Evolutionary conservation across 1,284 basidiomycete species (phyloP).

Genomic region (Sanghuangporus sanghuang): DNA sequence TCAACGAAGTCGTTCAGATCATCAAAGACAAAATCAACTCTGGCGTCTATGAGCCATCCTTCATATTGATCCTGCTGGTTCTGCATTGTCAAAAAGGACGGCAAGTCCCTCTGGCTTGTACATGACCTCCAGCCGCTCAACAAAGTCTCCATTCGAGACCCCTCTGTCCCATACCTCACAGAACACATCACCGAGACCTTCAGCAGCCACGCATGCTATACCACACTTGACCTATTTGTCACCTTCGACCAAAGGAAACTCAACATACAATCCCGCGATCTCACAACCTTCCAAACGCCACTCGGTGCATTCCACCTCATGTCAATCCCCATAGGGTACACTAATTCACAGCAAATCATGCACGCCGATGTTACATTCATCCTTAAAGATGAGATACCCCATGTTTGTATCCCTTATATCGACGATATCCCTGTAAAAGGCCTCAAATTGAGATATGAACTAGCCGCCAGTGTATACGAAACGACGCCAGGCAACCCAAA

Average conservation of each 20-base stretch:
- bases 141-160: slow-evolving; percentile 22
- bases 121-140: slow-evolving; percentile 29
- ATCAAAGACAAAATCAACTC: slow-evolving; percentile 26
- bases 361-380: slow-evolving; percentile 32
- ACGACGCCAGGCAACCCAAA: slow-evolving; percentile 25
- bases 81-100: slow-evolving; percentile 31
- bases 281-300: too few relatives aligned
- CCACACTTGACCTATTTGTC: too few relatives aligned
- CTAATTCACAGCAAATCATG: too few relatives aligned
- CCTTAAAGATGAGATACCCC: slow-evolving; percentile 25
- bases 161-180: slow-evolving; percentile 29
- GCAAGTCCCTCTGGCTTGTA: slow-evolving; percentile 24
- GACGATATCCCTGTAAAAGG: slow-evolving; percentile 13
- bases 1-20: slow-evolving; percentile 29
- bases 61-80: slow-evolving; percentile 38
- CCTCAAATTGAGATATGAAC: slow-evolving; percentile 10
- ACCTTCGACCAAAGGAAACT: too few relatives aligned
- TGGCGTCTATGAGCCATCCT: slow-evolving; percentile 29
- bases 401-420: slow-evolving; percentile 16
- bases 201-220: too few relatives aligned
- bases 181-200: too few relatives aligned
- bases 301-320: too few relatives aligned
- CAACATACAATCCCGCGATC: too few relatives aligned
- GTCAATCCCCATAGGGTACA: too few relatives aligned
- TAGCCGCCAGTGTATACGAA: slow-evolving; percentile 23